A percentile compares a stretch with the other conserved stretches of the same genome.
These are phyloP conservation scores for Exophiala lecanii-corni DNA, from an alignment of 2,329 filamentous ascomycete genomes.

Conservation along the genomic window DNA sequence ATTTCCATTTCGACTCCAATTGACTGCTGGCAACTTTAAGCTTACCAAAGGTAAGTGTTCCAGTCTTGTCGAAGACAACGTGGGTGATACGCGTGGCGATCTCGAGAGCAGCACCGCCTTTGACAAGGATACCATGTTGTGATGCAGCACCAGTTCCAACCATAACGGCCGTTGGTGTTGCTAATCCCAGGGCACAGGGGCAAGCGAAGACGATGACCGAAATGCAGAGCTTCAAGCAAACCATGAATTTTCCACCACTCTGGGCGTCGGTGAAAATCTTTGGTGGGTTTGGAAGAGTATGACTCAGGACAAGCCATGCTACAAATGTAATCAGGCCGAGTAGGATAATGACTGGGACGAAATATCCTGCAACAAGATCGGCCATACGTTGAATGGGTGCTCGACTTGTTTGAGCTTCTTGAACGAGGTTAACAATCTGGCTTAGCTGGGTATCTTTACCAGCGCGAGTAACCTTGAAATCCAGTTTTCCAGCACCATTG, in stretches of 20 bases:
- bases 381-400: conserved; percentile 93
- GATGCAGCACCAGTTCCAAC: conserved; percentile 96
- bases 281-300: conserved; percentile 77
- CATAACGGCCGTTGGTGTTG: conserved; percentile 97
- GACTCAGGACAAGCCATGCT: conserved; percentile 91
- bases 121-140: conserved; percentile 94
- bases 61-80: conserved; percentile 92
- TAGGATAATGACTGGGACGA: conserved; percentile 81
- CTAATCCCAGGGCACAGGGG: conserved; percentile 91
- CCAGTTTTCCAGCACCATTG: conserved; percentile 85
- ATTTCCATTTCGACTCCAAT: conserved; percentile 65
- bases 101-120: conserved; percentile 88
- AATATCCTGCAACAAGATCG: conserved; percentile 86
- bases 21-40: conserved; percentile 81
- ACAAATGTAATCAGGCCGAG: conserved; percentile 82
- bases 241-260: conserved; percentile 89
- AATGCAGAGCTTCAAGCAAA: conserved; percentile 95
- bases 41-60: conserved; percentile 87
- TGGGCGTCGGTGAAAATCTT: conserved; percentile 75
- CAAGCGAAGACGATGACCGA: conserved; percentile 98
- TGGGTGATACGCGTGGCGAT: conserved; percentile 85
- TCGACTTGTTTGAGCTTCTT: conserved; percentile 89
- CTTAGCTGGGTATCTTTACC: conserved; percentile 94
- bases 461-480: conserved; percentile 87
- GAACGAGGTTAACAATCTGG: conserved; percentile 97